phyloP scores from a whole-genome alignment of 768 basidiomycete genomes.

The Royoungia palumana region DNA sequence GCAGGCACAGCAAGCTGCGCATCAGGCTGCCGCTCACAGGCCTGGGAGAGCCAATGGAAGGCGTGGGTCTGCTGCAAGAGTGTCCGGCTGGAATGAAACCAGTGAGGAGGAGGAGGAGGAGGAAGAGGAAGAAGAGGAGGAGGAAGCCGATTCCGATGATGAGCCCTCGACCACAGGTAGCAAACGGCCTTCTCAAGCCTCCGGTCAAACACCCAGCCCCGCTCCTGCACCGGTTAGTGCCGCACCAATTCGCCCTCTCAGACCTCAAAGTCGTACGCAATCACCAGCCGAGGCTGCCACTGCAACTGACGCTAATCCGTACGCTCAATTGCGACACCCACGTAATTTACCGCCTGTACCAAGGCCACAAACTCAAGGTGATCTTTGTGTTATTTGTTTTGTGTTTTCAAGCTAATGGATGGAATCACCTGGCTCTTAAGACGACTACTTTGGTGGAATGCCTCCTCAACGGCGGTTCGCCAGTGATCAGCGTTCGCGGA shows the following conservation, averaged over 20 bases:
- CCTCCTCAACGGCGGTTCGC: constrained; percentile 46
- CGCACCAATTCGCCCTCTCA: constrained; percentile 27
- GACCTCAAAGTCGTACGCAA: constrained; percentile 29
- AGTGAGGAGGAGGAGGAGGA: constrained; percentile 81
- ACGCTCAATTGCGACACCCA: constrained; percentile 52
- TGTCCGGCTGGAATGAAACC: constrained; percentile 58
- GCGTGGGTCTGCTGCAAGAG: constrained; percentile 39
- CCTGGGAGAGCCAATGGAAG: constrained; percentile 58
- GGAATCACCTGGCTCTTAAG: constrained; percentile 36
- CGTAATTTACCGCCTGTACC: constrained; percentile 69
- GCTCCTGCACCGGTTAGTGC: constrained; percentile 16
- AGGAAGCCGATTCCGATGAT: constrained; percentile 61
- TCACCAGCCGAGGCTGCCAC: constrained; percentile 29
- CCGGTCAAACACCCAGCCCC: constrained; percentile 16
- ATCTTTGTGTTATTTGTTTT: constrained; percentile 21
- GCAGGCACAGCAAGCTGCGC: constrained; percentile 80
- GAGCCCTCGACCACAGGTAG: constrained; percentile 34
- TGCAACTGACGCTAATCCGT: constrained; percentile 34
- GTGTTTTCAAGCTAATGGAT: constrained; percentile 6
- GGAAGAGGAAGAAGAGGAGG: constrained; percentile 76
- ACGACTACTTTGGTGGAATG: constrained; percentile 37
- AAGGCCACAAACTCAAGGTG: constrained; percentile 42
- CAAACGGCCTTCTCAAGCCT: constrained; percentile 32
- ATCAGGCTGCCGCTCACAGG: constrained; percentile 70
- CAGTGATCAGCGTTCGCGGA: constrained; percentile 55